Conservation (phyloP, 257 asterid genomes). For the Solanum corneliomulleri region DNA sequence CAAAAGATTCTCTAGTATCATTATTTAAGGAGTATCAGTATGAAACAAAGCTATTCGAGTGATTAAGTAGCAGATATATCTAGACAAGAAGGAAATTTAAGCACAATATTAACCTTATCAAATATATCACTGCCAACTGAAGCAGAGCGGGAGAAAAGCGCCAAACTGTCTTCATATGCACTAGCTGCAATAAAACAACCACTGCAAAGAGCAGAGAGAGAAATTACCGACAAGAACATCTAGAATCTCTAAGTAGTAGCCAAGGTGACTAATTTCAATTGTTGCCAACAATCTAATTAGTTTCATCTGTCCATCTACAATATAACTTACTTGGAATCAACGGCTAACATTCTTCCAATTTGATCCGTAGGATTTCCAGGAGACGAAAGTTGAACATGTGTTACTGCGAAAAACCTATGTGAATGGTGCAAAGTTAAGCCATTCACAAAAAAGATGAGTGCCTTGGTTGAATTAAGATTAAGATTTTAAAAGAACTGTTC, state of each 20-base stretch:
- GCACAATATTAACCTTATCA: constrained; percentile 53
- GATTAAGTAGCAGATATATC: neutral
- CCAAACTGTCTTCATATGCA: constrained; percentile 81
- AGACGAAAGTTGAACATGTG: constrained; percentile 60
- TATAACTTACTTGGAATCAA: constrained; percentile 67
- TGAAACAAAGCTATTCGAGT: neutral
- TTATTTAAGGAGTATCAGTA: constrained; percentile 10
- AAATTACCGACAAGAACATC: constrained; percentile 29
- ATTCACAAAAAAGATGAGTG: neutral
- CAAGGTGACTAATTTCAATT: constrained; percentile 7
- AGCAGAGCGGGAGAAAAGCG: constrained; percentile 58
- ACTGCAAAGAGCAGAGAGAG: constrained; percentile 54
- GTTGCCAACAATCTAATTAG: neutral
- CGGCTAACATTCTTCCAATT: constrained; percentile 87
- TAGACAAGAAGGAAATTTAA: neutral
- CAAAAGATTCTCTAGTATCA: constrained; percentile 46
- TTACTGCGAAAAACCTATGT: constrained; percentile 61
- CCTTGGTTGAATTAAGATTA: neutral
- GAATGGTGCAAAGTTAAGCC: constrained; percentile 1
- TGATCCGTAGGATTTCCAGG: constrained; percentile 77
- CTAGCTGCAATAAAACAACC: constrained; percentile 91
- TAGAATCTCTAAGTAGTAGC: constrained; percentile 24
- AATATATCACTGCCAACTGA: constrained; percentile 54
- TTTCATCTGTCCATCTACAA: constrained; percentile 1
- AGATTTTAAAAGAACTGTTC: neutral